These are phyloP conservation scores for Coniochaeta sp. DNA, from an alignment of 2,329 filamentous ascomycete species.

Conservation along the genomic window DNA sequence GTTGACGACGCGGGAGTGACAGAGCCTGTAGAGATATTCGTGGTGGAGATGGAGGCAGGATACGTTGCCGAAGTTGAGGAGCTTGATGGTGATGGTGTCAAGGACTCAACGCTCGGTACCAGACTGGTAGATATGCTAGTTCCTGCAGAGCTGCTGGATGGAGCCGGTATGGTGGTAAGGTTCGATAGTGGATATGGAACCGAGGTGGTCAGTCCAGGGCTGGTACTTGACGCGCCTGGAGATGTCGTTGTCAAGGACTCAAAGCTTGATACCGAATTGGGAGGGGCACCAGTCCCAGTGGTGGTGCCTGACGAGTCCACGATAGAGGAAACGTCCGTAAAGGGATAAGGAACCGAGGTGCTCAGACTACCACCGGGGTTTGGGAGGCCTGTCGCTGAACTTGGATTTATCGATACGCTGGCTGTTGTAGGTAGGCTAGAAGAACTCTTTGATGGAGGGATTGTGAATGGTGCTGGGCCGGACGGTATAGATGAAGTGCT, in stretches of 20 bases:
- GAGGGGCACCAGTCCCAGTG: not conserved
- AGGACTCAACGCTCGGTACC: not conserved
- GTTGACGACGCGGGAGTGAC: not conserved
- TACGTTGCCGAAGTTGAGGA: constrained; percentile 1
- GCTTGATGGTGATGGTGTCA: not conserved
- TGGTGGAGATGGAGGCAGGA: constrained; percentile 3
- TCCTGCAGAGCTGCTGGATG: not conserved
- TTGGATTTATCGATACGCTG: not conserved
- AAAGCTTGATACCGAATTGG: not conserved
- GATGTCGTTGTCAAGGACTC: not conserved
- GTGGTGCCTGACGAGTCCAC: not conserved
- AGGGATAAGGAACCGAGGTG: constrained; percentile 2
- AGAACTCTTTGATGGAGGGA: not conserved
- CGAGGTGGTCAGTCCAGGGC: constrained; percentile 1
- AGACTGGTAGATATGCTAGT: not conserved
- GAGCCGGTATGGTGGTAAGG: constrained; percentile 3
- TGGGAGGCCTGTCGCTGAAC: not conserved
- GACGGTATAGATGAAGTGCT: not conserved
- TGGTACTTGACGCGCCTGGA: not conserved
- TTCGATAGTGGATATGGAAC: constrained; percentile 11
- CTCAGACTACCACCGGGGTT: not conserved
- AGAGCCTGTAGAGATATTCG: not conserved
- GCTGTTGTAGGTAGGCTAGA: not conserved
- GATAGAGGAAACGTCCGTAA: constrained; percentile 2
- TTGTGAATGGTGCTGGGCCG: not conserved